Conservation (phyloP, 495 filamentous ascomycete genomes). For the Aspergillus heteromorphus region DNA sequence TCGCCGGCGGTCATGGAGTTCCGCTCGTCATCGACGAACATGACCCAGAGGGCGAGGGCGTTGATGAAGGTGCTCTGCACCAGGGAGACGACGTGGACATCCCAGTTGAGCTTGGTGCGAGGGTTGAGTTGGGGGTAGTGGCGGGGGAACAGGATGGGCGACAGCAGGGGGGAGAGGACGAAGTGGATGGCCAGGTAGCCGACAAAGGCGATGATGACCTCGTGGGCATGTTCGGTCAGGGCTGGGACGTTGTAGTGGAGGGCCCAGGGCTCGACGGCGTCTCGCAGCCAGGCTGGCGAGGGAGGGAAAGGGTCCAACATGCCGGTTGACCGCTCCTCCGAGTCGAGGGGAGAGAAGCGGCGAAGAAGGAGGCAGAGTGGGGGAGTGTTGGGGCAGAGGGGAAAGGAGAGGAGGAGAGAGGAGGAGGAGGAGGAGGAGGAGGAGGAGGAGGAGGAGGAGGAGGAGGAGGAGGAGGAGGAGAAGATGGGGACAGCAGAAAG, state of each 20-base stretch:
- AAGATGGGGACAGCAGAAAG: background rate
- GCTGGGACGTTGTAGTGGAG: conserved; percentile 55
- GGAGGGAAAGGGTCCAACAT: conserved; percentile 49
- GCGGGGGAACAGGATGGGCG: conserved; percentile 60
- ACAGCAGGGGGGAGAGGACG: conserved; percentile 70
- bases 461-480: background rate
- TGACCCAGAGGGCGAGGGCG: conserved; percentile 72
- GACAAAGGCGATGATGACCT: conserved; percentile 67
- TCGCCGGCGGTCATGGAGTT: conserved; percentile 62
- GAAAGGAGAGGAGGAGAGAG: background rate
- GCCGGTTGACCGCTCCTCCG: conserved; percentile 17
- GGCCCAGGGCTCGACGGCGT: conserved; percentile 39
- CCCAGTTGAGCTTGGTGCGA: conserved; percentile 83
- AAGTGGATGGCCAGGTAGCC: conserved; percentile 73
- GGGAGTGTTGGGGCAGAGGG: background rate
- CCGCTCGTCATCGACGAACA: conserved; percentile 72
- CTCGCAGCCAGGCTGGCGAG: conserved; percentile 39
- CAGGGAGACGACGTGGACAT: conserved; percentile 93
- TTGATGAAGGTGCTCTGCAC: conserved; percentile 80
- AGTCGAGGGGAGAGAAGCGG: background rate
- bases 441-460: background rate
- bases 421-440: background rate
- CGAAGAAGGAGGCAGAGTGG: background rate
- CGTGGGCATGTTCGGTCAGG: conserved; percentile 82
- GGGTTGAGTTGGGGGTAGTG: conserved; percentile 62